Evolutionary conservation across 305 asterid genomes (phyloP), one percentile per base, ranked within the genome.

Genomic region (Ilex paraguariensis): DNA sequence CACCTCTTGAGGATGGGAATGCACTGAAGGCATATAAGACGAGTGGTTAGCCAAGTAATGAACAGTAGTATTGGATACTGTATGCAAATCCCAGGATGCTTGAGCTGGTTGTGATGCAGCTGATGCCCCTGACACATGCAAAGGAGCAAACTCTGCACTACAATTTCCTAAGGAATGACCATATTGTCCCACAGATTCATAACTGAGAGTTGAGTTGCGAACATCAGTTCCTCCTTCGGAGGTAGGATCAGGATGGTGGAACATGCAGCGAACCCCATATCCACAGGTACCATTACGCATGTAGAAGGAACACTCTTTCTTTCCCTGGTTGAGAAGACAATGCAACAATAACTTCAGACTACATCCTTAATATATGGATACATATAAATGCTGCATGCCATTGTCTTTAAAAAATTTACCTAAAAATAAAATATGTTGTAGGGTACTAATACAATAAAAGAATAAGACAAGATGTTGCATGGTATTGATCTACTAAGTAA

Each of bases 241-340:
- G 32, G 70, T 66, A 51, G 75, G 79, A 59, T 76, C 77, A 14
- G 84, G 84, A 63, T 75, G 84, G 75, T 79, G 70, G 67, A 61
- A 70, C 55, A 73, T 57, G 5, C 81, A 79, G 11, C 42, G 73
- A 49, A 65, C 48, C 33, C 84, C 81, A 56, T 75, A 79, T 54
- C 71, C 70, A 65, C 84, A 79, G 32, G 71, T 60, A 52, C 84
- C 84, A 36, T 33, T 56, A 44, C 77, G 81, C 79, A 79, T 70
- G 73, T 66, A 79, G 77, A 48, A 67, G 16, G 62, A 73, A 57
- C 84, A 75, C 59, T 72, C 81, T 70, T 75, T 75, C 76, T 51
- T 71, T 62, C 81, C 84, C 84, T 75, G 58, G 58, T 63, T 30
- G 59, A 59, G 67, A 57, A 36, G 10, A 56, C 13, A 15, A 49